A percentile compares a stretch with the other conserved stretches of the same genome.
Evolutionary conservation across 2,329 filamentous ascomycete genomes (phyloP).

Genomic region (Myriosclerotinia duriaeana): DNA sequence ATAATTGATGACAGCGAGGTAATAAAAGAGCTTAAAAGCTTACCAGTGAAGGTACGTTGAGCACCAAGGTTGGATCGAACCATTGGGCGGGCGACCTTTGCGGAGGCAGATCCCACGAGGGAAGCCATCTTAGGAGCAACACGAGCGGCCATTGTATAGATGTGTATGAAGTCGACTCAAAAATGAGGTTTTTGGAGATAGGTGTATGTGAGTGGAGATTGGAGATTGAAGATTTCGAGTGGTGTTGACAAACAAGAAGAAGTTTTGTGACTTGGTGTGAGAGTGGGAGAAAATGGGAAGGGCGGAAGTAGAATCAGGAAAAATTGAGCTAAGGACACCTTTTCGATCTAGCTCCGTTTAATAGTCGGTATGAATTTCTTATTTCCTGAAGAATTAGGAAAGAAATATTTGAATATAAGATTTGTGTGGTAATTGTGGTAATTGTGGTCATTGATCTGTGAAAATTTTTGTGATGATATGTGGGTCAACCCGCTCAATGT

Average conservation of each 20-base stretch:
- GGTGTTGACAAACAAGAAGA: constrained; percentile 16
- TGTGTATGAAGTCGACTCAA: constrained; percentile 31
- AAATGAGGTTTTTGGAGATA: constrained; percentile 28
- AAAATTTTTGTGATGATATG: not conserved
- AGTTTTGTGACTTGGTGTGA: constrained; percentile 19
- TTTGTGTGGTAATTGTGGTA: too few relatives aligned
- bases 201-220: constrained; percentile 23
- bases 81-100: constrained; percentile 76
- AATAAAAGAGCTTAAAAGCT: constrained; percentile 39
- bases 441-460: not conserved
- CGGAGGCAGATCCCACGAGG: constrained; percentile 59
- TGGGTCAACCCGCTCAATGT: constrained; percentile 10
- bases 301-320: constrained; percentile 21
- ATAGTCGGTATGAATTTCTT: constrained; percentile 18
- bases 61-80: constrained; percentile 59
- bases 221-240: constrained; percentile 22
- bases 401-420: not conserved
- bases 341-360: constrained; percentile 20
- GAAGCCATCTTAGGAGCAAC: constrained; percentile 75
- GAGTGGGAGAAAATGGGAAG: constrained; percentile 21
- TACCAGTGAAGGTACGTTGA: constrained; percentile 77
- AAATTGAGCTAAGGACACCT: constrained; percentile 20
- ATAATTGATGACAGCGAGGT: constrained; percentile 22
- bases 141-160: constrained; percentile 78
- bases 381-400: constrained; percentile 11